Conservation (phyloP, 2,329 filamentous ascomycete genomes). For the Samsoniella hepiali region DNA sequence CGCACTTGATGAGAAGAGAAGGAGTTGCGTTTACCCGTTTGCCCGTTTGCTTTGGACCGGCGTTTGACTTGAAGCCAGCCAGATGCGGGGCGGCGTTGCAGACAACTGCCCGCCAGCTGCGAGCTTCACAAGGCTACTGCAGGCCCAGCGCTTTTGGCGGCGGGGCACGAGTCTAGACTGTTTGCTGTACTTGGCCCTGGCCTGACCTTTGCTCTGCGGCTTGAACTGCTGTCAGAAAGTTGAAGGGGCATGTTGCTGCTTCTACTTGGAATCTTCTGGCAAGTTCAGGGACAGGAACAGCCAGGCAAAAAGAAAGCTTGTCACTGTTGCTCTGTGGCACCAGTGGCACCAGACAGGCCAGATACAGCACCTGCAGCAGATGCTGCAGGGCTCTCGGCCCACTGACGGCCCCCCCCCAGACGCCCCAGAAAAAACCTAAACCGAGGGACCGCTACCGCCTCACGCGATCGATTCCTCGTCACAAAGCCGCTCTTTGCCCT, state of each 20-base stretch:
- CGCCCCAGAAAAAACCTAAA: slow-evolving; percentile 19
- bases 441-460: slow-evolving; percentile 18
- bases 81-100: not conserved
- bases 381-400: not conserved
- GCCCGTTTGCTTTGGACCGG: not conserved
- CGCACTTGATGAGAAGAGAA: not conserved
- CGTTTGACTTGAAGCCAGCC: not conserved
- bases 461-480: slow-evolving; percentile 19
- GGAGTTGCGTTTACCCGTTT: not conserved
- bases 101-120: not conserved
- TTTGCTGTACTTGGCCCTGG: not conserved
- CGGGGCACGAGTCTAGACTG: slow-evolving; percentile 1
- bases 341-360: not conserved
- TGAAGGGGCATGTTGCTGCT: no score
- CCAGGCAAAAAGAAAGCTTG: not conserved
- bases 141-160: not conserved
- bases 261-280: no score
- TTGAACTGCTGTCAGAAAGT: not conserved
- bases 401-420: slow-evolving; percentile 3
- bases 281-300: no score
- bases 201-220: not conserved
- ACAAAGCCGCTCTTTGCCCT: slow-evolving; percentile 13
- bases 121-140: not conserved
- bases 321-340: not conserved
- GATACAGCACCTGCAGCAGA: not conserved